Conservation (phyloP, 2,329 filamentous ascomycete genomes). For the Delphinella strobiligena region DNA sequence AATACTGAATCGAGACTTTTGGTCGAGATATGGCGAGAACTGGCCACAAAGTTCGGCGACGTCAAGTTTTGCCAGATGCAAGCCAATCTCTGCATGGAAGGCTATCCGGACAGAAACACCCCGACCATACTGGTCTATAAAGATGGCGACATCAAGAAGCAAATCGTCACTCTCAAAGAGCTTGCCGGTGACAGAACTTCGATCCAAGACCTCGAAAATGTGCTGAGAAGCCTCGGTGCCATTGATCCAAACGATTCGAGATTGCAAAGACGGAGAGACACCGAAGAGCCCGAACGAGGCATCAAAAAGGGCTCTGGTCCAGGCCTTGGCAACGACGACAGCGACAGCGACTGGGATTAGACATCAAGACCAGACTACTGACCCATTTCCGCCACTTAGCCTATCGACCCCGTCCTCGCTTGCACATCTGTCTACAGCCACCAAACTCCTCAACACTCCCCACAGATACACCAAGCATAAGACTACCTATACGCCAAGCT, state of each 20-base stretch:
- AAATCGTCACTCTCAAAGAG: constrained; percentile 78
- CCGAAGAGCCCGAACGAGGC: constrained; percentile 45
- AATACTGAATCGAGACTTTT: constrained; percentile 79
- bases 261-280: constrained; percentile 49
- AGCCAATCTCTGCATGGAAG: constrained; percentile 86
- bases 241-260: constrained; percentile 68
- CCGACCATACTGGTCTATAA: constrained; percentile 88
- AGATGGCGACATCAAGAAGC: constrained; percentile 82
- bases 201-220: constrained; percentile 63
- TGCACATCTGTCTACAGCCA: too few relatives aligned
- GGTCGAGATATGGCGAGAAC: constrained; percentile 72
- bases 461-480: too few relatives aligned
- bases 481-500: too few relatives aligned
- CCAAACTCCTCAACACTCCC: too few relatives aligned
- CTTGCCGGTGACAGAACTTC: constrained; percentile 60
- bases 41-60: constrained; percentile 78
- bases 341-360: constrained; percentile 54
- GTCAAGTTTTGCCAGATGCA: constrained; percentile 97
- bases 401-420: too few relatives aligned
- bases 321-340: constrained; percentile 26
- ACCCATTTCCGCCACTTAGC: neutral
- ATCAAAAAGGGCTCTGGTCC: constrained; percentile 33
- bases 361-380: neutral
- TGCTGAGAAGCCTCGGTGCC: constrained; percentile 74
- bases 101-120: constrained; percentile 89